phyloP scores from a whole-genome alignment of 1,284 basidiomycete genomes.

The Chalciporus sp. region DNA sequence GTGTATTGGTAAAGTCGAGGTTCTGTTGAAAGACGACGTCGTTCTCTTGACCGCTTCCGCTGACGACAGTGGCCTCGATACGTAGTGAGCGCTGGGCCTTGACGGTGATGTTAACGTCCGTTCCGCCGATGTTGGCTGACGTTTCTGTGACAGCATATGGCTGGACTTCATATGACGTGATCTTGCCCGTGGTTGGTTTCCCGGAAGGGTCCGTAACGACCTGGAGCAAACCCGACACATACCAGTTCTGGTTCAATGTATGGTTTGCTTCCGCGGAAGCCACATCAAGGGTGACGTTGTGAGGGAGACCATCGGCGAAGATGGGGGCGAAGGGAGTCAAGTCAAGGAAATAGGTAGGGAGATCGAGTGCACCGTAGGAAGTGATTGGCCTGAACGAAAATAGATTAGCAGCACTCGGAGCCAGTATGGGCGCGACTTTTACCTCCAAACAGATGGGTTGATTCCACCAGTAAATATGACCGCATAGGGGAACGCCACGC shows the following conservation, averaged over 20 bases:
- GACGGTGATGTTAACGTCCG: constrained; percentile 53
- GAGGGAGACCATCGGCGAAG: constrained; percentile 67
- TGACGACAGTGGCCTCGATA: constrained; percentile 50
- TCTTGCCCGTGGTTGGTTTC: constrained; percentile 65
- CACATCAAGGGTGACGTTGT: constrained; percentile 72
- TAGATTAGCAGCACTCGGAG: not conserved
- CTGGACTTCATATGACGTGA: constrained; percentile 57
- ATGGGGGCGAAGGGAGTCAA: constrained; percentile 77
- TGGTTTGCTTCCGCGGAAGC: constrained; percentile 70
- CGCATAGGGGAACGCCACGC: constrained; percentile 75
- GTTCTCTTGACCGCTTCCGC: constrained; percentile 50
- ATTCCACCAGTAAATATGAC: constrained; percentile 84
- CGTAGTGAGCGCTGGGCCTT: constrained; percentile 44
- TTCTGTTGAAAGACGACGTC: constrained; percentile 50
- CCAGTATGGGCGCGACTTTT: constrained; percentile 5
- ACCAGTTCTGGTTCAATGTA: constrained; percentile 75
- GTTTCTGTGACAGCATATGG: constrained; percentile 57
- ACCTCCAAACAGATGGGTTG: constrained; percentile 74
- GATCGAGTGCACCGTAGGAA: constrained; percentile 76
- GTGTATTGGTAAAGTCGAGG: constrained; percentile 49
- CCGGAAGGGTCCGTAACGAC: constrained; percentile 66
- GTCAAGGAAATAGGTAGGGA: constrained; percentile 79
- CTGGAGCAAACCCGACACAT: constrained; percentile 71
- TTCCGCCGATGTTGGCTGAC: constrained; percentile 42
- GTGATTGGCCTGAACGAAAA: constrained; percentile 61